Conservation (phyloP, 1,284 basidiomycete species). For the Singerocomus inundabilis region DNA sequence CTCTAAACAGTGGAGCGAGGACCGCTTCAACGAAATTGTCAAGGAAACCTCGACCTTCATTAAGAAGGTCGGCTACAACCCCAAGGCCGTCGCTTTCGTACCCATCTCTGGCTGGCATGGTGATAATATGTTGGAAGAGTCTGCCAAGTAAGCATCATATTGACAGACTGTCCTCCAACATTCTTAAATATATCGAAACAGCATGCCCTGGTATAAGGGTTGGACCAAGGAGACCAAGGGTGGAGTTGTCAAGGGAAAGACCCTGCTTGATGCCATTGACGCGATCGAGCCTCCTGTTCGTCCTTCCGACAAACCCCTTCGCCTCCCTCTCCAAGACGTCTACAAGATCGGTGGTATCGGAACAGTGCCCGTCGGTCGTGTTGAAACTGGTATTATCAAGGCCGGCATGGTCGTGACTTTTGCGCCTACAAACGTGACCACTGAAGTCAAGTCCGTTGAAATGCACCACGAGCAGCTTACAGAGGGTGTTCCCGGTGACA, state of each 20-base stretch:
- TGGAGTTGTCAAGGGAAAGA: conserved; percentile 95
- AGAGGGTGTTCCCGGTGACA: conserved; percentile 97
- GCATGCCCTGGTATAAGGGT: conserved; percentile 99
- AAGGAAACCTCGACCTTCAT: conserved; percentile 99
- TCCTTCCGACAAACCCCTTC: conserved; percentile 99
- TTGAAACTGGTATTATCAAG: conserved; percentile 99
- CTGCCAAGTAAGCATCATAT: conserved; percentile 67
- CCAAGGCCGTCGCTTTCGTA: conserved; percentile 97
- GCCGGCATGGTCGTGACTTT: conserved; percentile 99
- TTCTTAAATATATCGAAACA: conserved; percentile 35
- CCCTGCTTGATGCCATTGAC: conserved; percentile 99
- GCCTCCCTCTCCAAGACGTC: conserved; percentile 99
- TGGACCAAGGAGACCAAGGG: conserved; percentile 96
- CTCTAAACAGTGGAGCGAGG: conserved; percentile 85
- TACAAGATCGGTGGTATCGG: conserved; percentile 99
- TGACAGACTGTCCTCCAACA: neutral
- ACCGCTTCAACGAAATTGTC: conserved; percentile 99
- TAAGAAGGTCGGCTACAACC: conserved; percentile 99
- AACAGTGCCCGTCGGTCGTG: conserved; percentile 99
- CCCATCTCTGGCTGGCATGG: conserved; percentile 99
- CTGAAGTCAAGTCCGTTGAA: conserved; percentile 99
- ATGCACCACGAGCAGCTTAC: conserved; percentile 99
- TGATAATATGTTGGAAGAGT: conserved; percentile 99
- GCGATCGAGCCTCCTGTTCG: conserved; percentile 97
- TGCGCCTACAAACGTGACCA: conserved; percentile 97